phyloP scores from a whole-genome alignment of 805 yeast genomes.

The Novakomyces olei region DNA sequence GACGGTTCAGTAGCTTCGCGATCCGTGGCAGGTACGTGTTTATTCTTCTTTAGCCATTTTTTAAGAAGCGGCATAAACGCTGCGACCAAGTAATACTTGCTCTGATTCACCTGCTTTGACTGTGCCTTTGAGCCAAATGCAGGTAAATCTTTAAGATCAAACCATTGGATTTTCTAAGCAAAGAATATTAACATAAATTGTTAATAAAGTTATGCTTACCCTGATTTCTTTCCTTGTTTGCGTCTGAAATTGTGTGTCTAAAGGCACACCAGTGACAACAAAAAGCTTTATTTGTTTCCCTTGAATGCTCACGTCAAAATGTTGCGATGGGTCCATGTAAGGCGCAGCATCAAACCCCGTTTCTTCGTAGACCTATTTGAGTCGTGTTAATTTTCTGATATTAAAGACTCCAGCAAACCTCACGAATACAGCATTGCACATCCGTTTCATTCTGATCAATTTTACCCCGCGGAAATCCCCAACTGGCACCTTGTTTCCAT shows the following conservation, averaged over 20 bases:
- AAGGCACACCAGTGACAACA: slow-evolving; percentile 57
- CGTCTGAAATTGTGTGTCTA: slow-evolving; percentile 53
- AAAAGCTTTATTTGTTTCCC: slow-evolving; percentile 77
- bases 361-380: too few relatives aligned
- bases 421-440: slow-evolving; percentile 72
- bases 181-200: slow-evolving; percentile 1
- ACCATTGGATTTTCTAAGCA: slow-evolving; percentile 12
- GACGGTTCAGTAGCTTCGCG: neutral
- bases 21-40: slow-evolving; percentile 12
- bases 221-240: slow-evolving; percentile 72
- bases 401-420: too few relatives aligned
- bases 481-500: slow-evolving; percentile 43
- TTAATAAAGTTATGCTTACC: neutral
- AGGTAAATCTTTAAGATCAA: slow-evolving; percentile 15
- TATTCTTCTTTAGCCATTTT: slow-evolving; percentile 14
- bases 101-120: slow-evolving; percentile 5
- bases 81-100: slow-evolving; percentile 16
- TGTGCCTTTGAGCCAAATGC: slow-evolving; percentile 10
- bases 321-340: slow-evolving; percentile 44
- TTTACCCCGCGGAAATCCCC: slow-evolving; percentile 97
- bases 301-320: slow-evolving; percentile 53
- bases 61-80: slow-evolving; percentile 18
- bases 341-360: slow-evolving; percentile 70
- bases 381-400: too few relatives aligned
- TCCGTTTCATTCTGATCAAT: slow-evolving; percentile 85